These are phyloP conservation scores for Fusarium duplospermum DNA, from an alignment of 2,329 filamentous ascomycete genomes.

Conservation along the genomic window DNA sequence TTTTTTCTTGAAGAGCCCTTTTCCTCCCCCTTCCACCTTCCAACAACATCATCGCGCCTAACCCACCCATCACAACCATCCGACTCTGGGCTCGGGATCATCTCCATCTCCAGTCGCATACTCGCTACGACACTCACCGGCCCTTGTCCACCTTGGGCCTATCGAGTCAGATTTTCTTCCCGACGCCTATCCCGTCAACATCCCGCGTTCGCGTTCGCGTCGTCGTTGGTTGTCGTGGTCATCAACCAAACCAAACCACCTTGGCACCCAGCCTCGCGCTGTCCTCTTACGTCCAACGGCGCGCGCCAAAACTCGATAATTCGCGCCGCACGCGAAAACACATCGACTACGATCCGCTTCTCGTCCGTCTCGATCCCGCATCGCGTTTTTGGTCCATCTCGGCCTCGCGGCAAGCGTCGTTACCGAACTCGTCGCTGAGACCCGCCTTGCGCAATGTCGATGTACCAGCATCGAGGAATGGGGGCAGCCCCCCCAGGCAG, in stretches of 20 bases:
- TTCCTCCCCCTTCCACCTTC: conserved; percentile 43
- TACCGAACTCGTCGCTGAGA: conserved; percentile 29
- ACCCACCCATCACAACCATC: conserved; percentile 33
- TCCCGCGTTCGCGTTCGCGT: conserved; percentile 40
- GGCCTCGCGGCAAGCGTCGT: conserved; percentile 27
- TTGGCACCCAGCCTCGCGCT: conserved; percentile 34
- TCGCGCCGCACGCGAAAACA: conserved; percentile 18
- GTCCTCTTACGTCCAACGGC: conserved; percentile 11
- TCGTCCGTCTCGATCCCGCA: not conserved
- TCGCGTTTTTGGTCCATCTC: not conserved
- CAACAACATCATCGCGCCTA: conserved; percentile 43
- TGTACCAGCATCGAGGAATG: conserved; percentile 94
- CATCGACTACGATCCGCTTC: conserved; percentile 14
- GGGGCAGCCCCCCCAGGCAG: conserved; percentile 72
- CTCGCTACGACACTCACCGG: conserved; percentile 10
- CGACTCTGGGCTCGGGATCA: conserved; percentile 14
- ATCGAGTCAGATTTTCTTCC: conserved; percentile 9
- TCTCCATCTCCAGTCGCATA: conserved; percentile 19
- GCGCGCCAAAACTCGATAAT: conserved; percentile 31
- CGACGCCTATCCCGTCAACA: not conserved
- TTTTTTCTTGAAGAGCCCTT: conserved; percentile 34
- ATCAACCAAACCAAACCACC: conserved; percentile 10
- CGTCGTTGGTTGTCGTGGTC: conserved; percentile 29
- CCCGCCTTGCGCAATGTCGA: conserved; percentile 65
- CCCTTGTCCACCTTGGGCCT: conserved; percentile 17